Percentiles rank a stretch among this genome's conserved stretches.
Conservation (phyloP, 805 yeast species). For the Pichia eremophila region DNA sequence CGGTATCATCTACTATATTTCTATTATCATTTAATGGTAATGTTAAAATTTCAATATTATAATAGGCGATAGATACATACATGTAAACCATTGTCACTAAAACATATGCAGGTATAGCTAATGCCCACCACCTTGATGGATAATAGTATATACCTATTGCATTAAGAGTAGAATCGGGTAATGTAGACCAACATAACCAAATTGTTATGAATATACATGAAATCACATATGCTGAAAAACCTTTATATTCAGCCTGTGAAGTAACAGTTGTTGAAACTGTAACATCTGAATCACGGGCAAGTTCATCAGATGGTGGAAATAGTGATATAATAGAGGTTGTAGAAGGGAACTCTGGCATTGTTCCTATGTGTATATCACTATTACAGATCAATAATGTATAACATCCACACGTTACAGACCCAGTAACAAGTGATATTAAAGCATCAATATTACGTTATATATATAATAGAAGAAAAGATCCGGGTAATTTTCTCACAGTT, state of each 20-base stretch:
- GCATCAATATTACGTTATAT: too few relatives aligned
- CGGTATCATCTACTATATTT: constrained; percentile 62
- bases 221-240: constrained; percentile 74
- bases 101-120: constrained; percentile 64
- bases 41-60: constrained; percentile 71
- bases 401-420: too few relatives aligned
- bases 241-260: constrained; percentile 70
- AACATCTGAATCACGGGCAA: constrained; percentile 60
- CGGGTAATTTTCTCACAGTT: too few relatives aligned
- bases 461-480: too few relatives aligned
- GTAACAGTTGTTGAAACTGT: constrained; percentile 47
- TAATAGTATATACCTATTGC: constrained; percentile 56
- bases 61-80: constrained; percentile 61
- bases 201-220: constrained; percentile 44
- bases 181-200: constrained; percentile 66
- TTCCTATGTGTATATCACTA: too few relatives aligned
- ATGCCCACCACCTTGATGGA: constrained; percentile 90
- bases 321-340: too few relatives aligned
- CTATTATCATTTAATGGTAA: constrained; percentile 47
- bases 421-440: too few relatives aligned
- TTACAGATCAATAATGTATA: too few relatives aligned
- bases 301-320: constrained; percentile 31
- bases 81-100: constrained; percentile 63
- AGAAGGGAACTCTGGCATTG: too few relatives aligned
- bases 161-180: constrained; percentile 53